Base-by-base conservation (phyloP, 257 asterid species). In the Thymus quinquecostatus region DNA sequence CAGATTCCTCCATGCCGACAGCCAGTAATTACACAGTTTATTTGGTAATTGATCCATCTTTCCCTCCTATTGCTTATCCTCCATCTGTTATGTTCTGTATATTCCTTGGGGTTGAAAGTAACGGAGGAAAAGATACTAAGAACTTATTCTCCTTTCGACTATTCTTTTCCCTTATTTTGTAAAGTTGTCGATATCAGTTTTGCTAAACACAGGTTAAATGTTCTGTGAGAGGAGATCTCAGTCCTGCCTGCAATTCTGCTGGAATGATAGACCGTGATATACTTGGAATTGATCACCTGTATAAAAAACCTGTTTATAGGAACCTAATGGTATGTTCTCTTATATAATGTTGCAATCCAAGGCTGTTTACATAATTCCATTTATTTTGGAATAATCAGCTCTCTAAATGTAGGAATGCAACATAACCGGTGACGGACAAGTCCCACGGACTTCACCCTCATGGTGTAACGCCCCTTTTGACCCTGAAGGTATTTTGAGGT, bases 401-500 rank as follows among this genome's bases (percentile, higher is more conserved):
- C 21, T 49, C 72, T 48, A 30, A 70, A 27, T 76, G 70, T 76
- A 92, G 96, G 96, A 81, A 56, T 90, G 98, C 88, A 78, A 75
- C 44, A 57, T 82, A 53, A 75, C 94, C 63, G 64, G 81, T 72
- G 70, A 77, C 2, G 84, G 82, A 11, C 78, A 69, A 80, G 80
- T 76, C 68, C 83, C 90, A 53, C 43, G 27, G 59, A 78, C 70
- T 60, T 66, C 86, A 6, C 95, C 96, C 51, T 71, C 88, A 54
- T 88, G 90, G 92, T 90, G 93, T 70, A 80, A 71, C 68, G 87
- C 91, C 74, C 91, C 96, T 77, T 92, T 83, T 77, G 98, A 92
- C 74, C 98, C 98, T 66, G 97, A 92, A 84, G 97, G 97, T 51
- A 86, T 88, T 81, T 77, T 92, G 78, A 92, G 98, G 98, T 90